Base-by-base conservation (phyloP, 257 asterid species). In the Nicotiana noctiflora region DNA sequence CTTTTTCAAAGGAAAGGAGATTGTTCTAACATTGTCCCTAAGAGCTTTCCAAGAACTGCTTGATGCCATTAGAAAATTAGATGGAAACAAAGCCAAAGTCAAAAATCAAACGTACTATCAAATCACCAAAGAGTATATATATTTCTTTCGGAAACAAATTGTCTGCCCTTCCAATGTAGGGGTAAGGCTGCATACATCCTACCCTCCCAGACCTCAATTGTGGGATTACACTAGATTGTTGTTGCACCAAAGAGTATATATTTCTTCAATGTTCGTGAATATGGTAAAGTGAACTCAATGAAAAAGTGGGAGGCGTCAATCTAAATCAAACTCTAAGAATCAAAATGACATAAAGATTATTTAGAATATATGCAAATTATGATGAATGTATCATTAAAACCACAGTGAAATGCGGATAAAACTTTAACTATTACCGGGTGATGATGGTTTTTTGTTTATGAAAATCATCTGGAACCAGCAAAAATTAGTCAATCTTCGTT, bases 401-500 rank as follows among this genome's bases (percentile, higher is more conserved):
- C 59, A 25, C 40, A 8, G 81, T 5, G 62, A 68, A 72, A 77
- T 70, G 53, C 14, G 31, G 74, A 57, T 21, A 25, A 59, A 64
- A 80, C 57, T 80, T 62, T 21, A 65, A 81, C 51, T 68, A 76
- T 84, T 84, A 86, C 83, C 84, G 8, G 60, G 80, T 23, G 83
- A 80, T 84, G 75, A 83, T 84, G 83, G 52, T 77, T 67, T 29
- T 83, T 79, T 83, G 77, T 59, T 76, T 19, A 75, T 79, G 72
- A 63, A 84, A 83, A 65, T 81, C 66, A 85, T 67, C 76, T 11
- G 65, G 79, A 82, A 81, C 70, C 83, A 84, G 76, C 86, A 81
- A 82, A 89, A 29, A 78, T 27, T 63, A 84, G 86, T 79, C 80
- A 85, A 64, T 84, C 87, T 79, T 85, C 29, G 88, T 84, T 84